Base-by-base conservation (phyloP, 805 yeast species). In the Starmerella stigmatis region DNA sequence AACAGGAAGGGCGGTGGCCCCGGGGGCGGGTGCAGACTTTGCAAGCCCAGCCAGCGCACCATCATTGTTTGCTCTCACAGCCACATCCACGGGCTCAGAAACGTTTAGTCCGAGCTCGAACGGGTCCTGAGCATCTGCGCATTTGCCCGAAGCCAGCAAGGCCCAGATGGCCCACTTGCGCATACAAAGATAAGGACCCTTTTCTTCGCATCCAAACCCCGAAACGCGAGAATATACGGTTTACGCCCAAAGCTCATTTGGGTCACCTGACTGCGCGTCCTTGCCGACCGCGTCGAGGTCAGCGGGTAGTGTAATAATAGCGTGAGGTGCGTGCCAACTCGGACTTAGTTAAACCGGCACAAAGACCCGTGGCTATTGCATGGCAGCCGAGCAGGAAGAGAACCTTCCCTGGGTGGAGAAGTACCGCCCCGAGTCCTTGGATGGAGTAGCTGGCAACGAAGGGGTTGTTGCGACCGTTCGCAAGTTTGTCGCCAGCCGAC, bases 391-490 rank as follows among this genome's bases (percentile, higher is more conserved):
- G 25, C 22, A 16, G 22, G 34, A 33, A n/a, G 50, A 53, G 32
- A 47, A 45, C 29, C 50, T 55, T 15, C 60, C 55, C 28, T 62
- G 71, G 98, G 94, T 92, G 37, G 99, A 92, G 62, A 92, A 92
- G 62, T 92, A 89, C 63, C 78, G 99, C 52, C 99, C 99, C 0
- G 67, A 69, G 27, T 70, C 79, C 1, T 67, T 92, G 42, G 86
- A 83, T 50, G 96, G 92, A 38, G 89, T 92, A 9, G 78, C 85
- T 57, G 98, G 98, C 5, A 97, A 92, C 60, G 76, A 75, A 40
- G 92, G 82, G 41, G 85, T 86, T 25, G 85, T 92, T 6, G 73
- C 74, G 27, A 89, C 96, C 1, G 84, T 92, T 15, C 74, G 86
- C 33, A 80, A 78, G 59, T 92, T 89, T 62, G 86, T 88, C 15